Percentiles rank a stretch among this genome's conserved stretches.
Evolutionary conservation across 2,329 filamentous ascomycete genomes (phyloP).

Genomic region (Claviceps paspali): DNA sequence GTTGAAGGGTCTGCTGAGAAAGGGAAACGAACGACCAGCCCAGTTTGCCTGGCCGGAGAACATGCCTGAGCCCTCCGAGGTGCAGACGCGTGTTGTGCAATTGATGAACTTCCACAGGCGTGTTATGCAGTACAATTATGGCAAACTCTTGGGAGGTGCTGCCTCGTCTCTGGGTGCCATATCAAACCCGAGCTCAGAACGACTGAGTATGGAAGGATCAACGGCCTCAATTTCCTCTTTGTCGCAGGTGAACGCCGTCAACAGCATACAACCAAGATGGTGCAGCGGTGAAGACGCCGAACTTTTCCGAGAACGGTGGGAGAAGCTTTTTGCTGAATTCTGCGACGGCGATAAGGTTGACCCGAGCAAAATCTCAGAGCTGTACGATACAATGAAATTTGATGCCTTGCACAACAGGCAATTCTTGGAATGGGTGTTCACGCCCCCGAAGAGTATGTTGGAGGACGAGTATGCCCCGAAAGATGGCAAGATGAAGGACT

Average conservation of each 20-base stretch:
- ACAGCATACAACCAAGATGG: constrained; percentile 76
- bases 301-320: constrained; percentile 92
- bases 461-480: constrained; percentile 48
- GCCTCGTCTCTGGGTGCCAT: constrained; percentile 46
- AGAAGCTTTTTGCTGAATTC: constrained; percentile 94
- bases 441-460: constrained; percentile 63
- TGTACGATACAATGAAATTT: constrained; percentile 99
- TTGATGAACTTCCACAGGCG: constrained; percentile 94
- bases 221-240: constrained; percentile 30
- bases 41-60: constrained; percentile 98
- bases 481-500: constrained; percentile 25
- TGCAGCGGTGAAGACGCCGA: constrained; percentile 92
- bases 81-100: constrained; percentile 81
- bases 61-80: constrained; percentile 85
- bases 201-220: constrained; percentile 25
- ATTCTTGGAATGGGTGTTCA: constrained; percentile 96
- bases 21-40: constrained; percentile 83
- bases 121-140: constrained; percentile 91
- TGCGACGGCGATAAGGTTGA: constrained; percentile 96
- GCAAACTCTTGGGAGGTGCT: constrained; percentile 55
- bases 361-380: constrained; percentile 93
- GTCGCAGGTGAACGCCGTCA: constrained; percentile 46
- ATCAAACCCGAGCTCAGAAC: constrained; percentile 34
- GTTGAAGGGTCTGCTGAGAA: constrained; percentile 78
- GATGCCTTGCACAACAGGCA: constrained; percentile 93